These are phyloP conservation scores for Alternaria metachromatica DNA, from an alignment of 2,329 filamentous ascomycete genomes.

Conservation along the genomic window DNA sequence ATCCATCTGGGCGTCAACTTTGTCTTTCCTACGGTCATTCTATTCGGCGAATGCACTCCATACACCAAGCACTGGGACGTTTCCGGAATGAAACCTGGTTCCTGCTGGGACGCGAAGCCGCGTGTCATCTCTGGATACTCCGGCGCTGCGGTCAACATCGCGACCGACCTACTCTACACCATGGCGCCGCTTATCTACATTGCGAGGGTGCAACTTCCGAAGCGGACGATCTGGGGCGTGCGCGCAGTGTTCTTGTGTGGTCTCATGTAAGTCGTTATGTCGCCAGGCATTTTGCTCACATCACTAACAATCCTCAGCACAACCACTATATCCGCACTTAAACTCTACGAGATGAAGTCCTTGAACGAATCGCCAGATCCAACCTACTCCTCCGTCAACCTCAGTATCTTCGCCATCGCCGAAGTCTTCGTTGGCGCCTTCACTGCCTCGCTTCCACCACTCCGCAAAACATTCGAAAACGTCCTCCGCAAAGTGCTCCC, in stretches of 20 bases:
- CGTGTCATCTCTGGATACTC: slow-evolving; percentile 36
- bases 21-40: slow-evolving; percentile 30
- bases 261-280: too few species aligned
- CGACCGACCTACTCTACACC: slow-evolving; percentile 34
- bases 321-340: slow-evolving; percentile 34
- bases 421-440: slow-evolving; percentile 38
- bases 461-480: slow-evolving; percentile 36
- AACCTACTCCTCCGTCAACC: slow-evolving; percentile 30
- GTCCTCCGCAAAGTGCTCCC: slow-evolving; percentile 26
- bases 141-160: slow-evolving; percentile 33
- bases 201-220: slow-evolving; percentile 29
- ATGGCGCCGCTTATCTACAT: slow-evolving; percentile 33
- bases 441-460: slow-evolving; percentile 34
- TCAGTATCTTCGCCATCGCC: slow-evolving; percentile 31
- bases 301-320: slow-evolving; percentile 21
- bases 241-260: slow-evolving; percentile 35
- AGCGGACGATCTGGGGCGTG: slow-evolving; percentile 35
- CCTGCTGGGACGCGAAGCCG: slow-evolving; percentile 31
- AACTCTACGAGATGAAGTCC: slow-evolving; percentile 34
- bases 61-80: slow-evolving; percentile 34
- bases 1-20: slow-evolving; percentile 30
- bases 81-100: slow-evolving; percentile 24
- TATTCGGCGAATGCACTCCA: slow-evolving; percentile 32
- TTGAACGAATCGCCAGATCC: slow-evolving; percentile 28
- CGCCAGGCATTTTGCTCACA: too few species aligned